Conservation (phyloP, 2,329 filamentous ascomycete genomes). For the Botrytis medusae region DNA sequence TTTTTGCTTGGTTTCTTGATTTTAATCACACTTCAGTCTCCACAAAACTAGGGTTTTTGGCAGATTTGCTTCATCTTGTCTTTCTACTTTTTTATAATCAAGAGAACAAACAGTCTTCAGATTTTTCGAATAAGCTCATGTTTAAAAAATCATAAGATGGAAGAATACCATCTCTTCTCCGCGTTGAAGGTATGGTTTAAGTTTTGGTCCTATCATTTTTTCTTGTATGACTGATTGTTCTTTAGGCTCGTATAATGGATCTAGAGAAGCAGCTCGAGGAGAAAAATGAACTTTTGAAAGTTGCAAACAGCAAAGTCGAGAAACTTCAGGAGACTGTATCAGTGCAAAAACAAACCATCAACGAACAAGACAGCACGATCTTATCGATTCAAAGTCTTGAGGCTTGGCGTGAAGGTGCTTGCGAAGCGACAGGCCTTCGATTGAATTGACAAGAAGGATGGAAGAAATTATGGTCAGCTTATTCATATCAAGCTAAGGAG, state of each 20-base stretch:
- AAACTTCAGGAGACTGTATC: neutral
- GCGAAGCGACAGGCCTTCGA: neutral
- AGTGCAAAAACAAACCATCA: neutral
- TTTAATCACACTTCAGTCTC: neutral
- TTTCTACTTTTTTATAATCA: accelerated
- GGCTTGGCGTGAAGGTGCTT: neutral
- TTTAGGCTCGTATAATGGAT: neutral
- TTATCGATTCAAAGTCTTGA: neutral
- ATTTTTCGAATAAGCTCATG: neutral
- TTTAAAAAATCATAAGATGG: neutral
- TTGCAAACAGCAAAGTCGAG: neutral
- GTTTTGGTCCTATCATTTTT: neutral
- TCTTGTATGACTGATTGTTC: neutral
- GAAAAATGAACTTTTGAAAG: neutral
- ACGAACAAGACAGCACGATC: neutral
- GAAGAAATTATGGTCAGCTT: too few species aligned
- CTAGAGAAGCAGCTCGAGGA: neutral
- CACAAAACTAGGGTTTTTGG: too few species aligned
- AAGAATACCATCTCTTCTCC: neutral
- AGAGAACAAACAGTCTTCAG: neutral
- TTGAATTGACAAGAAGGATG: too few species aligned
- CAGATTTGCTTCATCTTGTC: neutral
- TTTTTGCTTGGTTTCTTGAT: neutral
- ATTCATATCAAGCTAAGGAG: too few species aligned
- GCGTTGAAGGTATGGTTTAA: neutral